Evolutionary conservation across 192 early-diverging fungal genomes (phyloP).

Genomic region (Entophlyctis luteolus): DNA sequence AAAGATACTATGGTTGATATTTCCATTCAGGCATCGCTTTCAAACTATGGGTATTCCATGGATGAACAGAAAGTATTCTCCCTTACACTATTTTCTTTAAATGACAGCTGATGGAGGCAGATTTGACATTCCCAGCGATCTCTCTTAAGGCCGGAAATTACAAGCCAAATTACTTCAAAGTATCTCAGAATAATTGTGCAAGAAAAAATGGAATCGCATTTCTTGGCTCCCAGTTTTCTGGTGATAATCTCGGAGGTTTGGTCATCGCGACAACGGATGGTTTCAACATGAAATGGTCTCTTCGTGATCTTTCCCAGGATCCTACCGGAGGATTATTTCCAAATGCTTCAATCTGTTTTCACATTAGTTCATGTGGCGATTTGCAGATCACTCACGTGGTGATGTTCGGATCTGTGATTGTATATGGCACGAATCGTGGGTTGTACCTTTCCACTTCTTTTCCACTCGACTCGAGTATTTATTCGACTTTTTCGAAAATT

Average conservation of each 20-base stretch:
- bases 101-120: background rate
- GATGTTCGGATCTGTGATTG: background rate
- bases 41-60: background rate
- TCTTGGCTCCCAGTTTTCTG: background rate
- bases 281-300: background rate
- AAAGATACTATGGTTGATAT: constrained; percentile 2
- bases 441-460: background rate
- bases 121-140: background rate
- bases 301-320: constrained; percentile 5
- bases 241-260: background rate
- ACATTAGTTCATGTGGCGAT: background rate
- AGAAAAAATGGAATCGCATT: constrained; percentile 14
- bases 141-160: constrained; percentile 1
- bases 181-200: background rate
- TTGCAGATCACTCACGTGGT: background rate
- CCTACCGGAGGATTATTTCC: background rate
- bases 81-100: background rate
- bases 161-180: background rate
- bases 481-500: background rate
- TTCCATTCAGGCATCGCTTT: background rate
- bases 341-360: background rate
- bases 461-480: background rate
- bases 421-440: constrained; percentile 18
- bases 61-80: background rate
- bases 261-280: background rate